Percentiles rank a stretch among this genome's conserved stretches.
phyloP scores from a whole-genome alignment of 163 green algal species.

The Chlamydomonas reinhardtii region DNA sequence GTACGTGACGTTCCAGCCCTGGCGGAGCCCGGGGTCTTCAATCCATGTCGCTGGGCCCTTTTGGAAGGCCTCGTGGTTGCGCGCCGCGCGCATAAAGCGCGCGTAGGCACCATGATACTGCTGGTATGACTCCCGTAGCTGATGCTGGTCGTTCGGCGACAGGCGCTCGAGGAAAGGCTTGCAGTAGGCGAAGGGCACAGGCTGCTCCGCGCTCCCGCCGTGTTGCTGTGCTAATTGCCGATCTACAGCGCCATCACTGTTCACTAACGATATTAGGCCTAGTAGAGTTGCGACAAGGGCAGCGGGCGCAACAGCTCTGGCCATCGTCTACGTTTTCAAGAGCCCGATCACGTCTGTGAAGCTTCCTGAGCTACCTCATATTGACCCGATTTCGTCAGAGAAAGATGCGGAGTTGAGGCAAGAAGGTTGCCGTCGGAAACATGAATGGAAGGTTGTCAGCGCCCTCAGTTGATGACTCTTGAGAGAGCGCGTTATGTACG shows the following conservation, averaged over 20 bases:
- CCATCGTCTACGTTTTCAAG: no score
- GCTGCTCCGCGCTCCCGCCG: neutral
- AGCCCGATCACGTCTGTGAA: no score
- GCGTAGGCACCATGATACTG: constrained; percentile 30
- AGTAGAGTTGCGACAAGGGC: no score
- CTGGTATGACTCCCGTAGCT: constrained; percentile 45
- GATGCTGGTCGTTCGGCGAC: constrained; percentile 9
- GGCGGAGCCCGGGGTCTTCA: neutral
- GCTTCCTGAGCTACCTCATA: no score
- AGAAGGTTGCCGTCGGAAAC: no score
- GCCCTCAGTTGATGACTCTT: no score
- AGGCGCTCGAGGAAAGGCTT: constrained; percentile 22
- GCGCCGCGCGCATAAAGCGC: neutral
- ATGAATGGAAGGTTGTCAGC: no score
- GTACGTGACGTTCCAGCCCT: constrained; percentile 35
- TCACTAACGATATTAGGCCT: no score
- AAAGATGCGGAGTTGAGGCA: no score
- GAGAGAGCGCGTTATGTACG: no score
- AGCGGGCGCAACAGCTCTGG: no score
- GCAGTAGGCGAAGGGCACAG: constrained; percentile 32
- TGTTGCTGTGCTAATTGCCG: neutral
- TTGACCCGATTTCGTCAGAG: no score
- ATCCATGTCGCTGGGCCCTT: constrained; percentile 13
- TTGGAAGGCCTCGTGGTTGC: constrained; percentile 17
- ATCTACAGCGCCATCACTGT: neutral